phyloP scores from a whole-genome alignment of 208 protist species.

The Acanthamoeba sp. region DNA sequence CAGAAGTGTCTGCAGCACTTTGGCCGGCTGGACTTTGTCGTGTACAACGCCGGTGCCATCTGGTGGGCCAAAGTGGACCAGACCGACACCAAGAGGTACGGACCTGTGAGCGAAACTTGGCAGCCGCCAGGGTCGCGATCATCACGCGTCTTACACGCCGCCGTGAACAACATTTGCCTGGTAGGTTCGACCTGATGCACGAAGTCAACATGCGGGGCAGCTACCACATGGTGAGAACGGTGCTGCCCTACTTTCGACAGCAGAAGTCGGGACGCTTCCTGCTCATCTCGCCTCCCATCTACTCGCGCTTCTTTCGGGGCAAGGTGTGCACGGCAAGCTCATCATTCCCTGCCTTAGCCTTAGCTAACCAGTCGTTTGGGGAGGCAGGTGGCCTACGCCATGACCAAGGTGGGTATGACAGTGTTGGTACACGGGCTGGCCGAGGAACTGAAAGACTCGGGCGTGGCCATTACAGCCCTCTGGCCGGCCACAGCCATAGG shows the following conservation, averaged over 20 bases:
- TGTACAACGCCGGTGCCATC: slow-evolving; percentile 62
- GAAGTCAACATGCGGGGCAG: no score
- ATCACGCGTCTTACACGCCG: no score
- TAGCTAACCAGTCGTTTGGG: no score
- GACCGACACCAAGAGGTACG: not conserved
- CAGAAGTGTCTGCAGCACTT: not conserved
- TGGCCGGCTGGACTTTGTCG: slow-evolving; percentile 8
- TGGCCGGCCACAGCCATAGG: slow-evolving; percentile 55
- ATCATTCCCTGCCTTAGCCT: not conserved
- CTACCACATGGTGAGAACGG: no score
- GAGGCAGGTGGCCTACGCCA: slow-evolving; percentile 12
- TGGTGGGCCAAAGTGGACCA: slow-evolving; percentile 7
- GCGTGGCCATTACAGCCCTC: slow-evolving; percentile 37
- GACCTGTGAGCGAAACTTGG: no score
- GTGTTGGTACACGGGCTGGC: slow-evolving; percentile 31
- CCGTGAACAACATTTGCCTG: no score
- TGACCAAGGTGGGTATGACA: slow-evolving; percentile 68
- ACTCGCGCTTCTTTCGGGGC: not conserved
- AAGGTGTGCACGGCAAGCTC: not conserved
- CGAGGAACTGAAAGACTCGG: not conserved
- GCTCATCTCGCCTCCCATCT: not conserved
- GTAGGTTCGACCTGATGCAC: not conserved
- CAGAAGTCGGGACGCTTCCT: not conserved
- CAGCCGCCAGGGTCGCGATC: no score
- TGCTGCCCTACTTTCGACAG: no score